Evolutionary conservation across 208 protist genomes (phyloP).

Genomic region (Trypanosoma brucei): DNA sequence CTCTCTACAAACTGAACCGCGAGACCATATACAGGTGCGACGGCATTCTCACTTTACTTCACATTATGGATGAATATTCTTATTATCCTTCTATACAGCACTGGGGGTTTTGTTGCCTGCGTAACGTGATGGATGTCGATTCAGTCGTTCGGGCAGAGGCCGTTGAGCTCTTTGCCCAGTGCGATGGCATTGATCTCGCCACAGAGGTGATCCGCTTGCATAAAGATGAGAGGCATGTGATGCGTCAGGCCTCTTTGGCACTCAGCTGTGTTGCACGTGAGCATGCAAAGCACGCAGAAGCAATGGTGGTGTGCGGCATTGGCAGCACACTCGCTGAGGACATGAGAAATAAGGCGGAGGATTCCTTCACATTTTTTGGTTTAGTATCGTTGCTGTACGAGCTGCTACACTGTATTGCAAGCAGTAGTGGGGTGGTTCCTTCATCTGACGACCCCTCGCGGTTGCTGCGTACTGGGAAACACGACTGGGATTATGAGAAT

Average conservation of each 20-base stretch:
- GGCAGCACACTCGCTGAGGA: slow-evolving; percentile 33
- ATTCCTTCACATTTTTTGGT: slow-evolving; percentile 21
- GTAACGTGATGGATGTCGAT: slow-evolving; percentile 34
- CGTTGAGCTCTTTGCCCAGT: slow-evolving; percentile 34
- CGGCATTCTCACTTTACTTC: slow-evolving; percentile 69
- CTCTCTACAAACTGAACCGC: slow-evolving; percentile 52
- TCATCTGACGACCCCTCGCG: background rate
- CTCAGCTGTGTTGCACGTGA: slow-evolving; percentile 32
- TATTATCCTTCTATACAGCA: slow-evolving; percentile 55
- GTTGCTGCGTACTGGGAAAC: too few species aligned
- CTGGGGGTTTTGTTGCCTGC: slow-evolving; percentile 64
- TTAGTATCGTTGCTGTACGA: slow-evolving; percentile 25
- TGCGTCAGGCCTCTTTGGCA: slow-evolving; percentile 16
- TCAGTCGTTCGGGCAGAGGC: slow-evolving; percentile 22
- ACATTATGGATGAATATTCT: slow-evolving; percentile 78
- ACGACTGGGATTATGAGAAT: too few species aligned
- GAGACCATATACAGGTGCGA: slow-evolving; percentile 60
- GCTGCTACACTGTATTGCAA: slow-evolving; percentile 9
- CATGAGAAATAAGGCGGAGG: slow-evolving; percentile 31
- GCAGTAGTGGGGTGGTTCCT: background rate
- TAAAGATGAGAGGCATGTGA: slow-evolving; percentile 14
- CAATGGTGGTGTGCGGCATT: slow-evolving; percentile 43
- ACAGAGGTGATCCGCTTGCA: slow-evolving; percentile 52
- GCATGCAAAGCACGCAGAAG: slow-evolving; percentile 25
- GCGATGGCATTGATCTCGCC: slow-evolving; percentile 49